Evolutionary conservation across 768 basidiomycete species (phyloP).

Genomic region (Boletus tylopilopsis): DNA sequence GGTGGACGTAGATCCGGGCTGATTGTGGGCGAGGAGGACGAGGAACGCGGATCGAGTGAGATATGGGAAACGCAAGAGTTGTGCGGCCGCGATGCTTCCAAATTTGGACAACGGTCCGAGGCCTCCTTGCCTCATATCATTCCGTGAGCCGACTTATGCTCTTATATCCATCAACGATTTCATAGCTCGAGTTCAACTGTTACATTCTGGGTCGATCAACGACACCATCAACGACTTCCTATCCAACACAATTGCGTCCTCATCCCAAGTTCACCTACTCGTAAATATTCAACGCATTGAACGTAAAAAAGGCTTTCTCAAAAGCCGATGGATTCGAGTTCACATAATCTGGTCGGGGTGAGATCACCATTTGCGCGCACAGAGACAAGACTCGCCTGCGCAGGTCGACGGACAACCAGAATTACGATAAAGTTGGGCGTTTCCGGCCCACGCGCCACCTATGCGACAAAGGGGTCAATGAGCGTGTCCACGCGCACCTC

Average conservation of each 20-base stretch:
- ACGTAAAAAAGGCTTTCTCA: constrained; percentile 38
- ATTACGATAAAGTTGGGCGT: constrained; percentile 8
- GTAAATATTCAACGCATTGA: constrained; percentile 37
- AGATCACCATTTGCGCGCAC: neutral
- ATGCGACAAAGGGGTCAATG: neutral
- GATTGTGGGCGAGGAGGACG: neutral
- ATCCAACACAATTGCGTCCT: too few relatives aligned
- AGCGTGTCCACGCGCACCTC: neutral
- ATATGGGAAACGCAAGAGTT: constrained; percentile 10
- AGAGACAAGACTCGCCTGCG: constrained; percentile 15
- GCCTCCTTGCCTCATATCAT: too few relatives aligned
- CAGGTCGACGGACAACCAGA: constrained; percentile 30
- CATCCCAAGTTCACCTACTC: constrained; percentile 8
- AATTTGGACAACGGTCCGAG: constrained; percentile 6
- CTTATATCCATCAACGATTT: too few relatives aligned
- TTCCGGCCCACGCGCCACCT: constrained; percentile 31
- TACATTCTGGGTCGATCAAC: neutral
- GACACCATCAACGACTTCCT: neutral
- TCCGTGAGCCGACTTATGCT: too few relatives aligned
- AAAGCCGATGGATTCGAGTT: constrained; percentile 38
- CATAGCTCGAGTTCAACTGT: too few relatives aligned
- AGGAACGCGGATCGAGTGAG: constrained; percentile 12
- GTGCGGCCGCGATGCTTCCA: constrained; percentile 6
- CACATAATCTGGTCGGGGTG: constrained; percentile 29
- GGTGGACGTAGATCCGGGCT: constrained; percentile 5